Evolutionary conservation across 768 basidiomycete species (phyloP), one percentile per base, ranked within the genome.

Genomic region (Calocybe indica): DNA sequence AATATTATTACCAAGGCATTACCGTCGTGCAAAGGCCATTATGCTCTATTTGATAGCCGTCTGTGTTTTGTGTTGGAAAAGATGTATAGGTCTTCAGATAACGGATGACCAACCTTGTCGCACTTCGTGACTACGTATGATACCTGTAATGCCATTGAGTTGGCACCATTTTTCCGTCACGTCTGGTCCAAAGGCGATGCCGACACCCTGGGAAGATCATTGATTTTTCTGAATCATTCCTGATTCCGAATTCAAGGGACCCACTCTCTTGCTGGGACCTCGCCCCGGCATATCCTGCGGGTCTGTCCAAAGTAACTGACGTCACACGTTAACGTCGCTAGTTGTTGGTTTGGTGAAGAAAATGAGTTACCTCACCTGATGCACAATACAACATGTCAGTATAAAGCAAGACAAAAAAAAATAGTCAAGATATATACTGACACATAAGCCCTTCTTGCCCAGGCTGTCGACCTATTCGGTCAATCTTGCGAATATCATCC

Each of bases 61-160:
- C 91, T 87, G 57, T 35, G 28, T 9, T 28, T 47, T 40, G 45
- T 46, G 30, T 40, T 31, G 43, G 32, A 30, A 30, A 29, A 37
- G 12, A 12, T 5, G 38, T 10, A 28, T 34, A 37, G 31, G 40
- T 4, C 22, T 22, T 22, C 22, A 22, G 39, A 35, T 15, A 39
- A 46, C 6, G 51, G 31, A 53, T 39, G 22, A 63, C 76, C 49
- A 56, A 83, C 86, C 81, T 75, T 92, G 89, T 50, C 96, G 82
- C 46, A 98, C 95, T 77, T 99, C 96, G 62, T 99, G 96, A 55
- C 89, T 92, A 42, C 96, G 87, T 53, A 97, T 85, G 47, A 99
- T 75, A 5, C 90, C 92, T 15, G 92, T 83, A 40, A 97, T 79
- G 11, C 82, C 78, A 62, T 96, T 96, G 28, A 86, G 71, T 34